These are phyloP conservation scores for Aegilops bicornis DNA, from an alignment of 176 grass and related monocot species.

Conservation along the genomic window DNA sequence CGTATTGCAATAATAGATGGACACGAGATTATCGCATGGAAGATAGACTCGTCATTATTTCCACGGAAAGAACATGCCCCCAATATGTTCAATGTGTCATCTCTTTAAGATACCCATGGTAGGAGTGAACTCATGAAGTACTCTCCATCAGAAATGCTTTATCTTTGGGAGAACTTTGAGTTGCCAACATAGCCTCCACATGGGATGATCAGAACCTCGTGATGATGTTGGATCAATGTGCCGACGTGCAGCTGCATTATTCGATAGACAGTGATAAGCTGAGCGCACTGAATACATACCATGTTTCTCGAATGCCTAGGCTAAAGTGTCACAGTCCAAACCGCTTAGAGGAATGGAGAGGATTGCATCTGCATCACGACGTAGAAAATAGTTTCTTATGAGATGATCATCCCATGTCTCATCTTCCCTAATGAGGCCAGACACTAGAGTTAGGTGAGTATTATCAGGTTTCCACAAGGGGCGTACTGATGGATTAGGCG, in stretches of 20 bases:
- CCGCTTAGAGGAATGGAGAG: not conserved
- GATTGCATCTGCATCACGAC: not conserved
- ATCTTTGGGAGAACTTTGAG: not conserved
- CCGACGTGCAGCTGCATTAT: not conserved
- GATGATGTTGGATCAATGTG: not conserved
- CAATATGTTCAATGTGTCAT: too few relatives aligned
- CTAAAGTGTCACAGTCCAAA: not conserved
- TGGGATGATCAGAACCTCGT: not conserved
- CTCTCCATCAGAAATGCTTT: not conserved
- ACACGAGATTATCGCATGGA: too few relatives aligned
- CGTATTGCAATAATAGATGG: too few relatives aligned
- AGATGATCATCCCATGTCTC: too few relatives aligned
- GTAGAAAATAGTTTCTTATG: not conserved
- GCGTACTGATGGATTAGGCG: too few relatives aligned
- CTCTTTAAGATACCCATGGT: too few relatives aligned
- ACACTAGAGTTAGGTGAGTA: too few relatives aligned
- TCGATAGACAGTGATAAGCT: not conserved
- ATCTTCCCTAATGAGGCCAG: too few relatives aligned
- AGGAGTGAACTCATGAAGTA: not conserved
- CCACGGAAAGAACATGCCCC: too few relatives aligned
- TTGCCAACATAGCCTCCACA: not conserved
- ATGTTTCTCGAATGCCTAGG: not conserved
- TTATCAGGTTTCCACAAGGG: too few relatives aligned
- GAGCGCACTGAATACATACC: not conserved
- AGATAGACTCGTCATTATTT: too few relatives aligned